Evolutionary conservation across 2,329 filamentous ascomycete species (phyloP).

Genomic region (Aspergillaceae sp.): DNA sequence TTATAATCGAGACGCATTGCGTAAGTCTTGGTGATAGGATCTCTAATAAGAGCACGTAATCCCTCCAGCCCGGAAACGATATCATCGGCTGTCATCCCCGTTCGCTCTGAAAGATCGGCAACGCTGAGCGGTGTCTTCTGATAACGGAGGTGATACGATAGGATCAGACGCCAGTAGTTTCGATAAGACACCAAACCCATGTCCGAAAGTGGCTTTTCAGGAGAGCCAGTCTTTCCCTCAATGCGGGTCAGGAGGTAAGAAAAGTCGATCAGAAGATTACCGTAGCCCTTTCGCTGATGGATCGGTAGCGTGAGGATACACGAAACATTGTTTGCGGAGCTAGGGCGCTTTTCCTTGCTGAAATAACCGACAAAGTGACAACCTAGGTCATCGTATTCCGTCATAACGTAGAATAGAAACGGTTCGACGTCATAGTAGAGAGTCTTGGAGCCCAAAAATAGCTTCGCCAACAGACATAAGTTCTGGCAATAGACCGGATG

Average conservation of each 20-base stretch:
- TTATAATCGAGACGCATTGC: constrained; percentile 77
- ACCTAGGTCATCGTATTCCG: constrained; percentile 75
- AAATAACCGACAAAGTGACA: constrained; percentile 99
- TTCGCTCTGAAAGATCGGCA: constrained; percentile 61
- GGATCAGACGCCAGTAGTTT: constrained; percentile 87
- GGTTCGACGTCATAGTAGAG: constrained; percentile 99
- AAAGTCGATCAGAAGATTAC: constrained; percentile 94
- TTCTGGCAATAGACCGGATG: constrained; percentile 97
- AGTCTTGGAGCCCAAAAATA: constrained; percentile 96
- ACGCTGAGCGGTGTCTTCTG: constrained; percentile 50
- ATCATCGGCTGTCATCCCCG: constrained; percentile 92
- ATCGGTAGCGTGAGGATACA: constrained; percentile 95
- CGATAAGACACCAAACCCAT: constrained; percentile 97
- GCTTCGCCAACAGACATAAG: constrained; percentile 84
- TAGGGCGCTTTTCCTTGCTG: constrained; percentile 93
- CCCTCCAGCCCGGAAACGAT: constrained; percentile 90
- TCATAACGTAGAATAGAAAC: constrained; percentile 98
- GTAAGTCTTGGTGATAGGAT: constrained; percentile 80
- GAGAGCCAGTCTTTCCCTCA: constrained; percentile 87
- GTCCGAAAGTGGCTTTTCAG: constrained; percentile 93
- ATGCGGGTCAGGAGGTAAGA: constrained; percentile 92
- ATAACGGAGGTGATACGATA: constrained; percentile 74
- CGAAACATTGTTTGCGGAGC: constrained; percentile 93
- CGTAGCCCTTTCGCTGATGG: constrained; percentile 93
- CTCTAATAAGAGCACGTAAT: constrained; percentile 76